These are phyloP conservation scores for Candida hispaniensis DNA, from an alignment of 805 yeast genomes.

Conservation along the genomic window DNA sequence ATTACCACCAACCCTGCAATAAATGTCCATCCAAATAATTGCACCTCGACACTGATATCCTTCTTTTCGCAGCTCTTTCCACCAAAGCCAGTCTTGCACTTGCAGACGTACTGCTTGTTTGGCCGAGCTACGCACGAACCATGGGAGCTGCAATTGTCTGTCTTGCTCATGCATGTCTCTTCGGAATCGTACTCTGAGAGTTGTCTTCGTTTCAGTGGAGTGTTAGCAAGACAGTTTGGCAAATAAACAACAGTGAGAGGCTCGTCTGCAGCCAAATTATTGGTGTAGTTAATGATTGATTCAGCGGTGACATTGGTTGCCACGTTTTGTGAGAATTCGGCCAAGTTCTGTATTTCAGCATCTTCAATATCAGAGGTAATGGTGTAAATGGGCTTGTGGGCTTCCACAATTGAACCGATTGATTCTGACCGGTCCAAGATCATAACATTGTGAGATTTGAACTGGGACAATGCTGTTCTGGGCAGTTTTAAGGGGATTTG, in stretches of 20 bases:
- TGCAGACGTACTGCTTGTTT: slow-evolving; percentile 28
- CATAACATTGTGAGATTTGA: slow-evolving; percentile 4
- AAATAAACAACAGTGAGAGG: slow-evolving; percentile 14
- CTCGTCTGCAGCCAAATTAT: slow-evolving; percentile 3
- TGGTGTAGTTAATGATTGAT: background rate
- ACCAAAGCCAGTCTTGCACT: slow-evolving; percentile 32
- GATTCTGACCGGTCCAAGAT: slow-evolving; percentile 2
- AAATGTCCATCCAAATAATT: slow-evolving; percentile 59
- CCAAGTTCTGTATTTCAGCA: slow-evolving; percentile 2
- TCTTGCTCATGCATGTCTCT: slow-evolving; percentile 27
- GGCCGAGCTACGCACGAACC: slow-evolving; percentile 29
- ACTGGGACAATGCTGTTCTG: slow-evolving; percentile 4
- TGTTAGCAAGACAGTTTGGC: slow-evolving; percentile 5
- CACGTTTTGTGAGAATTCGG: slow-evolving; percentile 12
- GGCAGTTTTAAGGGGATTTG: slow-evolving; percentile 10
- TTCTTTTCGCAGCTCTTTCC: slow-evolving; percentile 50
- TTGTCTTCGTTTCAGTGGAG: slow-evolving; percentile 10
- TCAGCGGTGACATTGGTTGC: slow-evolving; percentile 1
- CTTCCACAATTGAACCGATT: slow-evolving; percentile 1
- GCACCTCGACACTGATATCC: slow-evolving; percentile 56
- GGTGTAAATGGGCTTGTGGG: slow-evolving; percentile 1
- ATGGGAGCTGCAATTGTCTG: slow-evolving; percentile 31
- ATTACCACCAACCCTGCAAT: slow-evolving; percentile 38
- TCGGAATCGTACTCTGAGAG: slow-evolving; percentile 20
- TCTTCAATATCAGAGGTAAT: slow-evolving; percentile 8